These are phyloP conservation scores for Aureobasidium subglaciale DNA, from an alignment of 2,329 filamentous ascomycete species.

Conservation along the genomic window DNA sequence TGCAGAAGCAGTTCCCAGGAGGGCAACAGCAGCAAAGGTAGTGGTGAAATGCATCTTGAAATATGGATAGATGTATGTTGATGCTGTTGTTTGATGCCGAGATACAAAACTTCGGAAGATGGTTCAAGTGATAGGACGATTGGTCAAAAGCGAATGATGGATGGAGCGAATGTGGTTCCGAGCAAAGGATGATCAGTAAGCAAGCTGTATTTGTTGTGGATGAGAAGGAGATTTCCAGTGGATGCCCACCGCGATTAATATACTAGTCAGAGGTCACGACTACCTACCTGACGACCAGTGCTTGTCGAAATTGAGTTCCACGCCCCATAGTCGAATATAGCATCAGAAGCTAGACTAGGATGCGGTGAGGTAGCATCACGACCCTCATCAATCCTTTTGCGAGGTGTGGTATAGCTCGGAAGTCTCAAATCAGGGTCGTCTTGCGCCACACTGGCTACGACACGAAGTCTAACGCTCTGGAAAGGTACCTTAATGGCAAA, in stretches of 20 bases:
- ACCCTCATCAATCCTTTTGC: neutral
- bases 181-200: neutral
- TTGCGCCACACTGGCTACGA: constrained; percentile 1
- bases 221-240: neutral
- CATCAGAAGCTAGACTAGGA: neutral
- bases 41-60: constrained; percentile 12
- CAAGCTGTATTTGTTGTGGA: neutral
- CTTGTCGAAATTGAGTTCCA: neutral
- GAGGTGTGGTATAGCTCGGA: constrained; percentile 1
- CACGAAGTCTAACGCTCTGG: neutral
- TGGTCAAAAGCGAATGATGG: neutral
- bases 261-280: neutral
- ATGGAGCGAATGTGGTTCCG: neutral
- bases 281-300: neutral
- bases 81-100: neutral
- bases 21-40: neutral
- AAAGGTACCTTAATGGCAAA: neutral
- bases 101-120: neutral
- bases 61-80: neutral
- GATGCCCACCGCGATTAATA: constrained; percentile 1
- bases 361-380: constrained; percentile 1
- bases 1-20: constrained; percentile 12
- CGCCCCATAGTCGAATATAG: constrained; percentile 1
- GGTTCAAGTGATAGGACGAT: neutral
- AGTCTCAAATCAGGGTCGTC: neutral